Evolutionary conservation across 306 rosid species (phyloP), one percentile per base, ranked within the genome.

Genomic region (Potentilla sterilis): DNA sequence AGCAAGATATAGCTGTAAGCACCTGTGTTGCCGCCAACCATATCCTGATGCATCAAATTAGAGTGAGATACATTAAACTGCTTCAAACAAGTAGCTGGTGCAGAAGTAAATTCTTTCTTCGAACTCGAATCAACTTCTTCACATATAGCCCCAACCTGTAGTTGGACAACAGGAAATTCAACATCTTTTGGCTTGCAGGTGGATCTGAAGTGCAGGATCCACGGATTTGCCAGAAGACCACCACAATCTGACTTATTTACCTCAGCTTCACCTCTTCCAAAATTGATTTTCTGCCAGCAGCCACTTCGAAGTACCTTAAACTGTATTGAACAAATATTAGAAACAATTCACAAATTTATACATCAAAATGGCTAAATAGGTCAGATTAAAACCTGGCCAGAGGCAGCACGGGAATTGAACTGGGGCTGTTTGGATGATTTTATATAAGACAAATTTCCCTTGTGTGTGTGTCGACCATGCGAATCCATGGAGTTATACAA

Each of bases 251-350:
- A 77, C 79, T 82, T 76, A 70, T 52, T 68, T 55, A 34, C 38
- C 40, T 82, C 85, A 10, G 37, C 47, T 72, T 87, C 80, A 34
- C 70, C 80, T 74, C 86, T 84, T 32, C 68, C 82, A 77, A 82
- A 86, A 77, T 78, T 84, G 48, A 83, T 63, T 69, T 74, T 87
- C 78, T 78, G 82, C 95, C 95, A 84, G 75, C 68, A 41, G 0
- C 95, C 92, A 57, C 82, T 75, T 21, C 86, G 85, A 71, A 65
- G 78, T 7, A 87, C 84, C 85, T 89, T 89, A 66, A 83, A 86
- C 92, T 89, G 80, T 22, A 4, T 40, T 6, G 37, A 48, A 49
- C 4, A 38, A 66, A 46, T 14, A 46, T 43, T 15, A 22, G 3
- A 76, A 70, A 13, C 11, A 49, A 51, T 66, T 48, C 18, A 37